Evolutionary conservation across 805 yeast genomes (phyloP), one percentile per base, ranked within the genome.

Genomic region (Candida silvicultrix): DNA sequence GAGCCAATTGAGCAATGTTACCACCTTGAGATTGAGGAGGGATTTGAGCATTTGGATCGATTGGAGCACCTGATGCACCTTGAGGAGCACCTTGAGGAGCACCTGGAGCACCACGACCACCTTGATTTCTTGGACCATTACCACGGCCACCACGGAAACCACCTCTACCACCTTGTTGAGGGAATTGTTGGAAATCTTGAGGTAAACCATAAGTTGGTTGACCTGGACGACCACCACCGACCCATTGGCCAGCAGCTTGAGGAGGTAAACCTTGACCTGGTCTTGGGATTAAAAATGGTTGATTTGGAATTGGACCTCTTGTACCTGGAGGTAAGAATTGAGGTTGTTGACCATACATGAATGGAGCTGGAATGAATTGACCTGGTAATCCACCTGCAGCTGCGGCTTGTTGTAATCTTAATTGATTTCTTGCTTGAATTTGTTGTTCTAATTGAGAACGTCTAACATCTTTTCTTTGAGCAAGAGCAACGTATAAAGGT

Each of bases 391-490:
- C 39, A 56, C 88, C 90, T 53, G 84, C 85, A 56, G 85, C 80
- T 56, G 95, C 95, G 68, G 90, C 95, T 72, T 89, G 96, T 78
- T 92, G 98, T 80, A 89, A 79, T 80, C 97, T 88, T 85, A 90
- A 81, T 75, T 92, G 97, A 81, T 88, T 89, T 78, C 97, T 88
- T 57, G 97, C 97, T 71, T 87, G 95, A 67, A 89, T 86, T 75
- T 94, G 98, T 76, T 94, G 98, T 70, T 89, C 92, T 69, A 94
- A 78, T 77, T 94, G 98, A 61, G 88, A 80, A 69, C 96, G 85
- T 81, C 99, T 89, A 48, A 89, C 96, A 60, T 92, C 99, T 77
- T 89, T 92, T 72, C 96, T 87, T 81, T 94, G 99, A 60, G 99
- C 99, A 65, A 94, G 82, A 51, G 97, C 97, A 72, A 94, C 99